Evolutionary conservation across 208 protist species (phyloP).

Genomic region (Naegleria gruberi): DNA sequence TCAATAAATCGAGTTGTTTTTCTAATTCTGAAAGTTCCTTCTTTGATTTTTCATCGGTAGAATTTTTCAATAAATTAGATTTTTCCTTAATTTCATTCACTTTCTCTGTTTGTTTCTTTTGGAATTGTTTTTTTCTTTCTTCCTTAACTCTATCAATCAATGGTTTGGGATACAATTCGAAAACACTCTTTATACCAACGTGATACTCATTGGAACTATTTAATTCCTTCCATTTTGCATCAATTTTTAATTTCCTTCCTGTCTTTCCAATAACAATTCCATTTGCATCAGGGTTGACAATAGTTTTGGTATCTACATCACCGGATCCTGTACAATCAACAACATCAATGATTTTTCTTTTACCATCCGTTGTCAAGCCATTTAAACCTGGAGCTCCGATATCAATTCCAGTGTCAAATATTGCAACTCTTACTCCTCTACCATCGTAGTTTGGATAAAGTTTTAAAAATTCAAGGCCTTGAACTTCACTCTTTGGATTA

Average conservation of each 20-base stretch:
- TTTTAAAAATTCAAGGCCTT: conserved; percentile 30
- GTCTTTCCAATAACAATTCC: neutral
- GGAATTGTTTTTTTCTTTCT: conserved; percentile 37
- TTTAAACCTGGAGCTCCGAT: conserved; percentile 11
- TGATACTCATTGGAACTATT: conserved; percentile 21
- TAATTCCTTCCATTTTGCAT: neutral
- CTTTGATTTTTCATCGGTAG: neutral
- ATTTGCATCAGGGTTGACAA: conserved; percentile 24
- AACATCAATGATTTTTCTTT: conserved; percentile 45
- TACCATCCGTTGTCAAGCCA: conserved; percentile 39
- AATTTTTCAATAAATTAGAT: neutral
- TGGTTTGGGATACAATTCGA: conserved; percentile 29
- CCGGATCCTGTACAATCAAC: conserved; percentile 45
- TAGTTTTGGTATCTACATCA: conserved; percentile 41
- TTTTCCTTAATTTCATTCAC: conserved; percentile 8
- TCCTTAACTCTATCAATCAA: conserved; percentile 31
- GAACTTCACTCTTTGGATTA: conserved; percentile 39
- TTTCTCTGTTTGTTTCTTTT: conserved; percentile 24
- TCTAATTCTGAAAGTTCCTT: conserved; percentile 29
- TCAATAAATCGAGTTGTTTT: conserved; percentile 18
- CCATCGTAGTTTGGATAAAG: conserved; percentile 39
- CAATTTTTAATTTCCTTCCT: neutral
- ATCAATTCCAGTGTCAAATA: conserved; percentile 50
- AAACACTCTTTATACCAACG: conserved; percentile 33
- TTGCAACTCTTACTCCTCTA: conserved; percentile 39